Conservation (phyloP, 2,329 filamentous ascomycete species). For the Colletotrichum godetiae region DNA sequence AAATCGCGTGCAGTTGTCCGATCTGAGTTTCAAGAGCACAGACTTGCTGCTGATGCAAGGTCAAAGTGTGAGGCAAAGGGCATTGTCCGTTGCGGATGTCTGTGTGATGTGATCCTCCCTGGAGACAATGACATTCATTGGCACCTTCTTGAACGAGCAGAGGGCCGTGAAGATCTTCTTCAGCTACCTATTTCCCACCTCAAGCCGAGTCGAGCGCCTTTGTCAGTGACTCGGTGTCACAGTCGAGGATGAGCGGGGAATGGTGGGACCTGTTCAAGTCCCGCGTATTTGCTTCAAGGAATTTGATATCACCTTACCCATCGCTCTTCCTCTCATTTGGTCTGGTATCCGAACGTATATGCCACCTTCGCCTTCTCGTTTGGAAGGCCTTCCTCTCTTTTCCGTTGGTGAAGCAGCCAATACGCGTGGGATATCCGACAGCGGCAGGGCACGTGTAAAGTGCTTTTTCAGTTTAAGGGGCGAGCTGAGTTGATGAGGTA, state of each 20-base stretch:
- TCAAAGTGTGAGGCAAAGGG: background rate
- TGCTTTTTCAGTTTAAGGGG: background rate
- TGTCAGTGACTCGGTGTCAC: background rate
- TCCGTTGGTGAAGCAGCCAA: background rate
- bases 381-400: background rate
- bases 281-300: background rate
- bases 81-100: conserved; percentile 12
- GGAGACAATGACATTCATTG: background rate
- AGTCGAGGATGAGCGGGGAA: background rate
- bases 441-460: background rate
- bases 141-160: conserved; percentile 16
- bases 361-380: background rate
- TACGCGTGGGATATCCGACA: background rate
- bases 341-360: background rate
- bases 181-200: background rate
- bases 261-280: background rate
- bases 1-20: background rate
- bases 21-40: background rate
- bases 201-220: background rate
- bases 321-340: background rate
- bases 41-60: background rate
- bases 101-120: background rate
- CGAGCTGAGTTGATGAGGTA: background rate
- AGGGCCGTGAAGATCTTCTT: background rate
- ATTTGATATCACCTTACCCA: background rate